Evolutionary conservation across 345 rosid genomes (phyloP), one percentile per base, ranked within the genome.

Genomic region (Heritiera littoralis): DNA sequence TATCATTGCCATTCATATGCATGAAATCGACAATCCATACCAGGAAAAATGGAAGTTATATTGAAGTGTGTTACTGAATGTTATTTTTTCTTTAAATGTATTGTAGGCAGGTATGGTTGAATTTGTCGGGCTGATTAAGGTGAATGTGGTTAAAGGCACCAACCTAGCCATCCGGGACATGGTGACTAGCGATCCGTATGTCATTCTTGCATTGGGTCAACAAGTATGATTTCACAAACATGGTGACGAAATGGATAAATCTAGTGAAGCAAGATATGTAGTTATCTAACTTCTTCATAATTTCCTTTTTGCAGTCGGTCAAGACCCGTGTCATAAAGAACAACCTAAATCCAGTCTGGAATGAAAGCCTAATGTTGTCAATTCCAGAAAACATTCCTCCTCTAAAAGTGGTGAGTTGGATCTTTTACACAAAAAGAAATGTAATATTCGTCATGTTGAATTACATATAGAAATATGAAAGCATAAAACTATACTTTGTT

Each of bases 271-370:
- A 3, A 76, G 38, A 41, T 68, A 8, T 10, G 60, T 60, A 17
- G 51, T 78, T 8, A 81, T 75, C 49, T 30, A 2, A 17, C 23
- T 61, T 61, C 51, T 65, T 66, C n/a, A 20, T 72, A 15, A 49
- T 68, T 32, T 73, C 52, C 58, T 58, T 79, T 23, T 75, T 88
- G 82, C 88, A 96, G 99, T 89, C 97, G 0, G 97, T 97, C 46
- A 92, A 85, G 88, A 94, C 99, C 2, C 88, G 95, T 18, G 98
- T 94, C 81, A 92, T 97, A 81, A 97, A 93, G 89, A 97, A 87
- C 93, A 94, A 89, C 85, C 88, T 97, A 84, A 97, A 97, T 78
- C 99, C 99, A 0, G 95, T 97, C 49, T 96, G 99, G 99, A 97
- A 94, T 82, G 98, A 97, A 81, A 90, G 92, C 66, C 87, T 97